Conservation (phyloP, 306 rosid genomes). For the Phaseolus lunatus region DNA sequence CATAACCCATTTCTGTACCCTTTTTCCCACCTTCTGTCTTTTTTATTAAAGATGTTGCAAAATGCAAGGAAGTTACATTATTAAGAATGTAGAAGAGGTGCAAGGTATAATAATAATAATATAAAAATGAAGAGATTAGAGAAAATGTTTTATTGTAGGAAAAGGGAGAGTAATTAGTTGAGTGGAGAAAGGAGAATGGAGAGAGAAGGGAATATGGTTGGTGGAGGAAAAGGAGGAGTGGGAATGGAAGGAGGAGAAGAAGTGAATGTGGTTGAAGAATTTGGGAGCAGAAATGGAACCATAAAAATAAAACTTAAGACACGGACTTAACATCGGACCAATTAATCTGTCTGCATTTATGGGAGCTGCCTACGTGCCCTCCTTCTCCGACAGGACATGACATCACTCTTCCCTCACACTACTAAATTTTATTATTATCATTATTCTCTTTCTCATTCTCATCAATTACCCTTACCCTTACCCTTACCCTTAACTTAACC, state of each 20-base stretch:
- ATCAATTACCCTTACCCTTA: neutral
- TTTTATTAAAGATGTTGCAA: neutral
- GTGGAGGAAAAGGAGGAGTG: constrained; percentile 29
- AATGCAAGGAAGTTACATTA: neutral
- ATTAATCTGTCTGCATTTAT: constrained; percentile 65
- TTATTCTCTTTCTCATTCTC: neutral
- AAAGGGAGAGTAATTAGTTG: neutral
- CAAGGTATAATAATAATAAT: neutral
- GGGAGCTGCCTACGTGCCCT: constrained; percentile 70
- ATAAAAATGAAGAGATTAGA: neutral
- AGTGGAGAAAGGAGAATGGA: neutral
- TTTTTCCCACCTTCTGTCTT: neutral
- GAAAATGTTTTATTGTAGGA: neutral
- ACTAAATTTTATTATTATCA: neutral
- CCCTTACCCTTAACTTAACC: neutral
- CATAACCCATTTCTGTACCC: constrained; percentile 15
- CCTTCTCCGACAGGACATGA: constrained; percentile 59
- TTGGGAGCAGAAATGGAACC: constrained; percentile 26
- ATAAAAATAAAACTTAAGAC: constrained; percentile 40
- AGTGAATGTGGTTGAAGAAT: constrained; percentile 22
- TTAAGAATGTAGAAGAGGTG: neutral
- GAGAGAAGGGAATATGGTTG: constrained; percentile 37
- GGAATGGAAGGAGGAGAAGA: constrained; percentile 26
- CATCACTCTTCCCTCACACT: constrained; percentile 38
- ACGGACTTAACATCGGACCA: constrained; percentile 47